Conservation (phyloP, 768 basidiomycete species). For the Phylloporus sp. region DNA sequence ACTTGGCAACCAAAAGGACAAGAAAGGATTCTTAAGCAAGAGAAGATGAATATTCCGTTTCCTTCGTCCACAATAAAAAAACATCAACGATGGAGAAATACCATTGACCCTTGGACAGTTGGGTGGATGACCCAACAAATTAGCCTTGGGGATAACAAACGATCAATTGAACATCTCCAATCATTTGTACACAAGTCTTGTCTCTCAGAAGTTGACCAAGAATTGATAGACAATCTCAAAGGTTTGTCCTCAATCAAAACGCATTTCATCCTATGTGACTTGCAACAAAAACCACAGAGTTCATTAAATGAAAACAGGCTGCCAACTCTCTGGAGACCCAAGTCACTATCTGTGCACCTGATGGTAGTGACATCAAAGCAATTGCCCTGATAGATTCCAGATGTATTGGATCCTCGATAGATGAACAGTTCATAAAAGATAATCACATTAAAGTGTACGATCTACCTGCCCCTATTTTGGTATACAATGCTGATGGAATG, state of each 20-base stretch:
- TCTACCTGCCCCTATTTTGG: constrained; percentile 1
- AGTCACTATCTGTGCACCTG: no score
- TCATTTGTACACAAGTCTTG: not conserved
- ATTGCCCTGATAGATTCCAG: not conserved
- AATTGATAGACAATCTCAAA: not conserved
- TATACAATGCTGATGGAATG: constrained; percentile 17
- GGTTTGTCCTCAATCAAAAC: not conserved
- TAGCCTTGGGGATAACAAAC: no score
- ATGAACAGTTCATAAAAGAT: not conserved
- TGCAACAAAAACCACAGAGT: not conserved
- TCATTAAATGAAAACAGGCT: not conserved
- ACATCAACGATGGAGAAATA: no score
- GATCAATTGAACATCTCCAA: not conserved
- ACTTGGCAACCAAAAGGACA: no score
- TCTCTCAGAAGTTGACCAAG: not conserved
- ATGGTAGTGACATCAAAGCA: no score
- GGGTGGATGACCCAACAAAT: no score
- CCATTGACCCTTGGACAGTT: no score
- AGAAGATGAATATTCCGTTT: no score
- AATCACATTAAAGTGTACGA: no score
- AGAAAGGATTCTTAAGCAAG: no score
- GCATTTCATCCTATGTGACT: not conserved
- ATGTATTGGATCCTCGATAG: not conserved
- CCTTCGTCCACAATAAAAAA: no score
- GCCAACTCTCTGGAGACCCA: no score